Base-by-base conservation (phyloP, 2,329 filamentous ascomycete species). In the Talaromyces sp. region DNA sequence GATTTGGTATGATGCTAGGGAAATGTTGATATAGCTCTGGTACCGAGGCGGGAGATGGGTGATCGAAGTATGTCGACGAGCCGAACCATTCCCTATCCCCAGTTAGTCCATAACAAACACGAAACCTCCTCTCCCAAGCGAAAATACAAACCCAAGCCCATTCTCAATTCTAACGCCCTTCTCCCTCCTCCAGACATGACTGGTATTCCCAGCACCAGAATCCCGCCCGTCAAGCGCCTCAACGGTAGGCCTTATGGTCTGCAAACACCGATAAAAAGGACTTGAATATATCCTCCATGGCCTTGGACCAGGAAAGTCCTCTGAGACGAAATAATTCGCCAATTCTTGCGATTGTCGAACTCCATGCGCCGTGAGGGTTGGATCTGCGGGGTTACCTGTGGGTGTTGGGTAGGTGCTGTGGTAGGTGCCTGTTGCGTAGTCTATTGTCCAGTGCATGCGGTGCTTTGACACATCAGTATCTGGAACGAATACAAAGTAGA, bases 321-420 rank as follows among this genome's bases (percentile, higher is more conserved):
- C 68, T 33, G 69, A 70, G 14, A 69, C 64, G 3, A 80, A 61
- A 57, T 80, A 74, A 7, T 68, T 71, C 2, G 84, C 93, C 56
- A 98, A 84, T 78, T 98, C 88, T 67, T 86, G 83, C 24, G 93
- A 88, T 81, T 99, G 95, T 60, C 87, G 84, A 47, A 96, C 90
- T 65, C 95, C 95, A 74, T 98, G 89, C 24, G 91, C 88, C 8
- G 93, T 93, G 71, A 99, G 85, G 10, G 92, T 89, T 54, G 93
- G 93, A 75, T 99, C 95, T 31, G 90, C 90, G 3, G 93, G 85
- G 68, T 97, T 93, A 62, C 91, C 91, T 6, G 95, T 98, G 0
- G 95, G 94, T 43, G 91, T 92, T 48, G 84, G 87, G 69, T 95
- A 87, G 65, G 83, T 83, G 27, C 90, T 82, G 62, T 84, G 85